These are phyloP conservation scores for Cystobasidiaceae sp. DNA, from an alignment of 1,284 basidiomycete genomes.

Conservation along the genomic window DNA sequence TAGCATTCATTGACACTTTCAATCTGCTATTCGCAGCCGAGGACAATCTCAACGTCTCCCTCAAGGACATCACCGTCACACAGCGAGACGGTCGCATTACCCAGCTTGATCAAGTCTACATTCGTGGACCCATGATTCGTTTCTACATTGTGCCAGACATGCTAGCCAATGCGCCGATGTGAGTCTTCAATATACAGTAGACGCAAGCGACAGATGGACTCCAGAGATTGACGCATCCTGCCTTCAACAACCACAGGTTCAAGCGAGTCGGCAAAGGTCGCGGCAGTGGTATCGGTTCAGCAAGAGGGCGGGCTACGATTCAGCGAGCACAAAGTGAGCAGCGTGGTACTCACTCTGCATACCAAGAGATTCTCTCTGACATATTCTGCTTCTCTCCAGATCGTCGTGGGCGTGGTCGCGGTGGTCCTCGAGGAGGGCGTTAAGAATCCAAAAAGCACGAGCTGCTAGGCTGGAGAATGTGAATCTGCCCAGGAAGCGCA, in stretches of 20 bases:
- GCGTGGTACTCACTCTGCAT: too few relatives aligned
- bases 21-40: too few relatives aligned
- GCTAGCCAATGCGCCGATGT: slow-evolving; percentile 99
- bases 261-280: slow-evolving; percentile 95
- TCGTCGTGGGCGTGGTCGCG: slow-evolving; percentile 19
- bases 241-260: slow-evolving; percentile 64
- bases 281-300: slow-evolving; percentile 98
- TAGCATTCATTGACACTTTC: too few relatives aligned
- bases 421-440: slow-evolving; percentile 4
- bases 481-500: too few relatives aligned
- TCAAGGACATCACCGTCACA: slow-evolving; percentile 96
- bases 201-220: too few relatives aligned
- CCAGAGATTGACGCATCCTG: too few relatives aligned
- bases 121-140: slow-evolving; percentile 92
- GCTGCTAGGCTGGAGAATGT: too few relatives aligned
- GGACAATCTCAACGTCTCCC: slow-evolving; percentile 94
- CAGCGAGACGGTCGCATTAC: slow-evolving; percentile 96
- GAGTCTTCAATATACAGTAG: too few relatives aligned
- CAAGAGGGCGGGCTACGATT: slow-evolving; percentile 92
- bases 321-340: slow-evolving; percentile 59
- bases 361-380: too few relatives aligned
- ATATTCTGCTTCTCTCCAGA: background rate
- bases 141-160: slow-evolving; percentile 99
- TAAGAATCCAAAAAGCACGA: too few relatives aligned
- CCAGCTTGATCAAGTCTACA: slow-evolving; percentile 97